Evolutionary conservation across 202 grass and related monocot genomes (phyloP), one percentile per base, ranked within the genome.

Genomic region (Cymbopogon flexuosus): DNA sequence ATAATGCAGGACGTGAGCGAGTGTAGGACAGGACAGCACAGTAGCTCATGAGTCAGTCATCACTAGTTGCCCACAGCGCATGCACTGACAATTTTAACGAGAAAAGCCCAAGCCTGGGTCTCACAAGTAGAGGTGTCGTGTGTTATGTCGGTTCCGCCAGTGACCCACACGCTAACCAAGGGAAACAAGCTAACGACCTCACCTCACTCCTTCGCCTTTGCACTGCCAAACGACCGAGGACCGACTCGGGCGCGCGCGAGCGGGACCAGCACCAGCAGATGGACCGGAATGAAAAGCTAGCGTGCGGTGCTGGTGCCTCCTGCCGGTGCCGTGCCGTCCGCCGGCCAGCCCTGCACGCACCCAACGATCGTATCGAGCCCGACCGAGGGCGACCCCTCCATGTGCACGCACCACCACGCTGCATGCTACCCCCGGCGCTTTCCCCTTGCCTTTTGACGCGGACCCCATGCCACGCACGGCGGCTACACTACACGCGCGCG

Each of bases 271-370:
- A 27, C 36, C 57, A 12, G 13, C 52, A 57, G 68, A 45, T 15
- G 11, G 5, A 15, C 5, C 27, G 13, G 58, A 27, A 16, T 2
- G 3, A 10, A 45, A 62, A 76, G 27, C 27, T 27, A 27, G 73
- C 73, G 6, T 15, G 71, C 49, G 27, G 67, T 70, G 68, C 68
- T 41, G 39, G 37, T 9, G 59, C 21, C 10, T 6, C 13, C 42
- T n/a, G 62, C 29, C 29, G 19, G 65, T 68, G 36, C 65, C n/a
- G 63, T 66, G 63, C 65, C 35, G 36, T 10, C 63, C 37, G 10
- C 63, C 16, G 71, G 52, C 45, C 70, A 73, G 73, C 52, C 73
- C 52, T 8, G 52, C 51, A 40, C 34, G 34, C 54, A 61, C 73
- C 34, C 72, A 60, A 24, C 56, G 1, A n/a, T 46, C 43, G 13